Evolutionary conservation across 257 asterid species (phyloP), one percentile per base, ranked within the genome.

Genomic region (Lantana camara): DNA sequence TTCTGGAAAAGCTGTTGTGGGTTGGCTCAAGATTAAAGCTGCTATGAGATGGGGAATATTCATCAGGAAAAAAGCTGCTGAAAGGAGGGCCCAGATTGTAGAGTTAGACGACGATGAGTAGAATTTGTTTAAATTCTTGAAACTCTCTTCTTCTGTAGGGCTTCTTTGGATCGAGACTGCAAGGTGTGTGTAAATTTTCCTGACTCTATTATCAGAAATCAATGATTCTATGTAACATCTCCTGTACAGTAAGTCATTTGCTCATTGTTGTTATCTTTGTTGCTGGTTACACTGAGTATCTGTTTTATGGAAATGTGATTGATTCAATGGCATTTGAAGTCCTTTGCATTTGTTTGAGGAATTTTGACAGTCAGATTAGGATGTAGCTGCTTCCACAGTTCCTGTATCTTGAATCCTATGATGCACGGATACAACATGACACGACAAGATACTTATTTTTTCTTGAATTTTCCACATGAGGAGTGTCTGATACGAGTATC

Each of bases 11-110:
- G 97, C 97, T 16, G 96, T 86, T 23, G 96, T 80, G 16, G 99
- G 99, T 32, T 94, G 99, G 99, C 81, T 88, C 40, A 94, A 90
- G 88, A 94, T 90, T 19, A 94, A 94, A 75, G 99, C 97, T 40
- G 99, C 96, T 0, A 90, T 90, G 99, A 88, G 97, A 73, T 94
- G 99, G 99, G 99, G 95, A 13, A 88, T 94, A 67, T 94, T 94
- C 71, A 77, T 90, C 58, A 84, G 99, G 84, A 90, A 88, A 80
- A 94, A 94, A 75, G 97, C 97, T 19, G 99, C 99, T 48, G 97
- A 94, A 68, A 88, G 91, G 77, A 74, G 95, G 66, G 97, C 99
- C n/a, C 96, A 82, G 68, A 80, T 94, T 32, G 96, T 81, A 72
- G 96, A 90, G 69, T 60, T 94, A 54, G 99, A 94, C 11, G 97